These are phyloP conservation scores for Cylindrotheca closterium DNA, from an alignment of 108 stramenopile genomes.

Conservation along the genomic window DNA sequence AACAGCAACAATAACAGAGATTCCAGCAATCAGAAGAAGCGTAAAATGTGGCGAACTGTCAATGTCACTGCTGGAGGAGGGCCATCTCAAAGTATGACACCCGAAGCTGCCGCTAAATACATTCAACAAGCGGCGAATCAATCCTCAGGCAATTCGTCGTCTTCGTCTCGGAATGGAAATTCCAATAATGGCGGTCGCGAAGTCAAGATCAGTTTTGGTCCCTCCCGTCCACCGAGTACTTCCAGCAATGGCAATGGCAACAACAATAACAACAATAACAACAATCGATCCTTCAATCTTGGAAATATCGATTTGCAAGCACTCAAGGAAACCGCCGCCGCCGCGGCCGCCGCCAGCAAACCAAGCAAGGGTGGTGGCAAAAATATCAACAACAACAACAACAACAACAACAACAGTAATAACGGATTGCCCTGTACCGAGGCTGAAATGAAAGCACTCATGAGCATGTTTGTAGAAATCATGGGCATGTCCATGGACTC, in stretches of 20 bases:
- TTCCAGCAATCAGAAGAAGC: neutral
- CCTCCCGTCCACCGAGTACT: constrained; percentile 21
- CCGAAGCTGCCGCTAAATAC: constrained; percentile 14
- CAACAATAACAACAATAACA: neutral
- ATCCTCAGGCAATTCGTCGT: neutral
- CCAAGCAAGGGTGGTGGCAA: neutral
- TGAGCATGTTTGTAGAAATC: constrained; percentile 68
- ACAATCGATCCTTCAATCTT: constrained; percentile 9
- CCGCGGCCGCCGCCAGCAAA: constrained; percentile 4
- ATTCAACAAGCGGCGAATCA: constrained; percentile 9
- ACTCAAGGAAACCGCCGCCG: constrained; percentile 27
- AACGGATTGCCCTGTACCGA: constrained; percentile 47
- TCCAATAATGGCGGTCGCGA: constrained; percentile 6
- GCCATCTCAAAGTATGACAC: constrained; percentile 12
- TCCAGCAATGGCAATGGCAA: neutral
- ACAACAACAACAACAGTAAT: neutral
- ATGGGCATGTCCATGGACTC: constrained; percentile 49
- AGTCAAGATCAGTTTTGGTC: constrained; percentile 36
- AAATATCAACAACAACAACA: constrained; percentile 7
- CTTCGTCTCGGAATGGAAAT: too few relatives aligned
- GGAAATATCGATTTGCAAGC: constrained; percentile 27
- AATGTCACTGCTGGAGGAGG: constrained; percentile 10
- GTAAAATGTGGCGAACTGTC: constrained; percentile 3
- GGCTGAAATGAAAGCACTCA: constrained; percentile 65
- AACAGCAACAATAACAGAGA: too few relatives aligned